Conservation (phyloP, 2,329 filamentous ascomycete genomes). For the Epicoccum sorghinum region DNA sequence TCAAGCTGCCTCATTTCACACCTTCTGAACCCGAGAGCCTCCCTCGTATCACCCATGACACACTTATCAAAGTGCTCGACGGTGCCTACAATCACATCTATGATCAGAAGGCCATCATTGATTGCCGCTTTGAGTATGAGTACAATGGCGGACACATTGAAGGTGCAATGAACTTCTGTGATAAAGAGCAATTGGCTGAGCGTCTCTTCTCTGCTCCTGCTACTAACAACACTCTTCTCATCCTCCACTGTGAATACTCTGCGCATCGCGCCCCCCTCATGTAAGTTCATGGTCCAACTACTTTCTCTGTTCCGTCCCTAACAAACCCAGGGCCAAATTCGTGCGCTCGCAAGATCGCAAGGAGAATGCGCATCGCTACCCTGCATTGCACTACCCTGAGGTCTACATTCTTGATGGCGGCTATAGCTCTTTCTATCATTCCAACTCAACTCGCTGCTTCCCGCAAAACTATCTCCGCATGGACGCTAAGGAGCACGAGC, state of each 20-base stretch:
- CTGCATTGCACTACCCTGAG: constrained; percentile 90
- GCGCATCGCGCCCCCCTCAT: constrained; percentile 95
- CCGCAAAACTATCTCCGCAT: constrained; percentile 98
- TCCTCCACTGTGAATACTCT: constrained; percentile 99
- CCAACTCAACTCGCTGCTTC: constrained; percentile 80
- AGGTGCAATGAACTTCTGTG: constrained; percentile 93
- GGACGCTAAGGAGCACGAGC: constrained; percentile 88
- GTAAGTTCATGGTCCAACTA: constrained; percentile 49
- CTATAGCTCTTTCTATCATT: constrained; percentile 89
- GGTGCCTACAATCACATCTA: constrained; percentile 79
- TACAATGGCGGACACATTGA: constrained; percentile 96
- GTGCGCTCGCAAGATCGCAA: constrained; percentile 88
- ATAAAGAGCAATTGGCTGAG: constrained; percentile 83
- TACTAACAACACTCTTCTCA: constrained; percentile 77
- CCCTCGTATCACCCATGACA: constrained; percentile 82
- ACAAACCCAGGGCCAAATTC: constrained; percentile 70
- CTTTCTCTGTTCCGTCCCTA: constrained; percentile 12
- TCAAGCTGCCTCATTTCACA: constrained; percentile 82
- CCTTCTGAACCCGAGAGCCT: constrained; percentile 84
- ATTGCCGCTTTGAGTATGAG: constrained; percentile 98
- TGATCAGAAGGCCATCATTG: constrained; percentile 84
- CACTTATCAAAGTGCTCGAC: constrained; percentile 85
- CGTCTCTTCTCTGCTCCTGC: constrained; percentile 72
- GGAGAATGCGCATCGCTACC: constrained; percentile 84
- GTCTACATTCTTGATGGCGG: constrained; percentile 97